These are phyloP conservation scores for Russula foetens DNA, from an alignment of 768 basidiomycete genomes.

Conservation along the genomic window DNA sequence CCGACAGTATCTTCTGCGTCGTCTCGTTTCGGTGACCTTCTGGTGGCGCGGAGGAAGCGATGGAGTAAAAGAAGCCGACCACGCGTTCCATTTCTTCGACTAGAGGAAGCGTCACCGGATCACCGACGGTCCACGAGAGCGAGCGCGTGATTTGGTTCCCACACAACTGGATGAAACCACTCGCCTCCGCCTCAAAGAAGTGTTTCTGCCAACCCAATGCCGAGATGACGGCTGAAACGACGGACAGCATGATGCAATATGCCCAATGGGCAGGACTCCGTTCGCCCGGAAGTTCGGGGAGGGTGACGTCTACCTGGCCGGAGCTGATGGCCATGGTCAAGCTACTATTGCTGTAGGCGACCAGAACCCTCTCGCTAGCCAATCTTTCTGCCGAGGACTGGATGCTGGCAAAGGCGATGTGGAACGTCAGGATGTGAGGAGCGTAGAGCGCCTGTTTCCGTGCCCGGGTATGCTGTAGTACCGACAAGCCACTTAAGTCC, in stretches of 20 bases:
- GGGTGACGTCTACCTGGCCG: slow-evolving; percentile 57
- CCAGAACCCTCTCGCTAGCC: slow-evolving; percentile 72
- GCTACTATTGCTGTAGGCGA: slow-evolving; percentile 77
- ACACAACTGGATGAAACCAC: slow-evolving; percentile 79
- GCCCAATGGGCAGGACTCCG: slow-evolving; percentile 71
- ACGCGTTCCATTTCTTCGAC: slow-evolving; percentile 81
- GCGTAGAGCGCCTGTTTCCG: slow-evolving; percentile 65
- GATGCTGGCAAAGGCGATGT: slow-evolving; percentile 73
- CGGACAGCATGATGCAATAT: slow-evolving; percentile 79
- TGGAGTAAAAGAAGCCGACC: slow-evolving; percentile 67
- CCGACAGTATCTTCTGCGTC: slow-evolving; percentile 55
- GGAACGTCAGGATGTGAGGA: slow-evolving; percentile 75
- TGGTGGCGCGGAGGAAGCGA: slow-evolving; percentile 50
- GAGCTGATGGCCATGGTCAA: slow-evolving; percentile 70
- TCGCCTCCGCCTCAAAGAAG: slow-evolving; percentile 78
- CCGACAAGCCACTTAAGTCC: slow-evolving; percentile 63
- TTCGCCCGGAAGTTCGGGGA: slow-evolving; percentile 65
- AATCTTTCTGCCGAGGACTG: slow-evolving; percentile 76
- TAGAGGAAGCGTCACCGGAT: slow-evolving; percentile 64
- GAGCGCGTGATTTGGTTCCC: slow-evolving; percentile 71
- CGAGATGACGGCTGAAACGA: slow-evolving; percentile 64
- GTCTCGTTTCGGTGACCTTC: slow-evolving; percentile 40
- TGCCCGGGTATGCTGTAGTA: slow-evolving; percentile 51
- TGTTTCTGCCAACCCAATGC: slow-evolving; percentile 58
- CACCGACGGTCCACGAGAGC: slow-evolving; percentile 76